A percentile compares a stretch with the other conserved stretches of the same genome.
phyloP scores from a whole-genome alignment of 2,329 filamentous ascomycete species.

The Aureobasidium lini region DNA sequence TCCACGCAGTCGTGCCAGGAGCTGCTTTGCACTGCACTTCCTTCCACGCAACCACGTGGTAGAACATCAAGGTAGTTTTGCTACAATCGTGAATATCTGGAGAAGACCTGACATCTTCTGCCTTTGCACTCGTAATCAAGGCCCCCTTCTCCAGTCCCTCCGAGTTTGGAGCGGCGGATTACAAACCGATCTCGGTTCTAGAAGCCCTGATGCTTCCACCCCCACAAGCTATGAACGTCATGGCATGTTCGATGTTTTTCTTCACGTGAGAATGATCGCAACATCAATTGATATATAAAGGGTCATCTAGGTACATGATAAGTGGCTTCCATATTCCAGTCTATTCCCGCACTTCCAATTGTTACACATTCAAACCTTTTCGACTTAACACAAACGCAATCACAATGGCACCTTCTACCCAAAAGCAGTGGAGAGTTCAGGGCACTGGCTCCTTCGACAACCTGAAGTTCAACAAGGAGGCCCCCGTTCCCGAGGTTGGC shows the following conservation, averaged over 20 bases:
- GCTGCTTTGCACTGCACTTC: background rate
- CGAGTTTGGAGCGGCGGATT: conserved; percentile 10
- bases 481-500: conserved; percentile 52
- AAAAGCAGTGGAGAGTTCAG: conserved; percentile 50
- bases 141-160: background rate
- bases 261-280: background rate
- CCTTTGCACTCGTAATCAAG: conserved; percentile 3
- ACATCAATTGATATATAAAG: background rate
- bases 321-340: background rate
- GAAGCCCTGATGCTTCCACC: conserved; percentile 10
- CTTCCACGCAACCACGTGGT: background rate
- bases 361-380: background rate
- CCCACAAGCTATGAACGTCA: conserved; percentile 10
- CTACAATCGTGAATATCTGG: background rate
- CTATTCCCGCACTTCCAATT: background rate
- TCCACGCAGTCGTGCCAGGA: background rate
- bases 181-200: conserved; percentile 10
- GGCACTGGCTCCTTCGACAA: conserved; percentile 53
- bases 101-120: background rate
- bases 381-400: background rate
- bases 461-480: conserved; percentile 48
- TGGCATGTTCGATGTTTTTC: conserved; percentile 1
- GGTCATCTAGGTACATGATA: background rate
- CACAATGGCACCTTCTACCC: conserved; percentile 37
- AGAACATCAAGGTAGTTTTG: background rate